Evolutionary conservation across 2,329 filamentous ascomycete genomes (phyloP).

Genomic region (Diaporthe caulivora): DNA sequence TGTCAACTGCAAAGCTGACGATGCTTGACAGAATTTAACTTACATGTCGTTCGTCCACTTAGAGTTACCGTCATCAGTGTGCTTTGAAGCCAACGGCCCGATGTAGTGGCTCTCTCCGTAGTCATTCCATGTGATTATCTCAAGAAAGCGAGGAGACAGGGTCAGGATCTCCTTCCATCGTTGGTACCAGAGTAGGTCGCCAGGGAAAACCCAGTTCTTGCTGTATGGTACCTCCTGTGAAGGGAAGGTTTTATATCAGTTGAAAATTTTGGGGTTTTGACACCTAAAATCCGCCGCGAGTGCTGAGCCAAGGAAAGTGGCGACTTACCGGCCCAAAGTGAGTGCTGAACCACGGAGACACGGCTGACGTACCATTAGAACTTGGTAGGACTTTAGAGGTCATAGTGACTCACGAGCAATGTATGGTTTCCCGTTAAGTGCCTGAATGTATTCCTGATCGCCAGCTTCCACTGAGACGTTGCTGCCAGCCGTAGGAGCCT

Average conservation of each 20-base stretch:
- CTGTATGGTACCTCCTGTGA: constrained; percentile 57
- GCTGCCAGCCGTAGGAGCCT: constrained; percentile 57
- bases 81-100: constrained; percentile 59
- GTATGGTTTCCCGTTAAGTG: constrained; percentile 46
- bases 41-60: constrained; percentile 64
- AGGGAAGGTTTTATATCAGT: constrained; percentile 54
- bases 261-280: neutral
- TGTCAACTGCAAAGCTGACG: neutral
- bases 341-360: constrained; percentile 54
- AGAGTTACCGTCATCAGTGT: constrained; percentile 57
- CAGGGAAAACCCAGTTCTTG: constrained; percentile 70
- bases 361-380: constrained; percentile 41
- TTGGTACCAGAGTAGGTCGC: constrained; percentile 69
- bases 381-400: constrained; percentile 35
- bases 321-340: constrained; percentile 19
- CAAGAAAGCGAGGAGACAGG: constrained; percentile 61
- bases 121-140: constrained; percentile 62
- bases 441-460: constrained; percentile 50
- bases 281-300: neutral
- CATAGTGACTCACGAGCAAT: constrained; percentile 39
- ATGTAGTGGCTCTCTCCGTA: constrained; percentile 69
- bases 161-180: constrained; percentile 65
- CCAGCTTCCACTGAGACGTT: constrained; percentile 56
- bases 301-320: fast-evolving
- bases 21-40: neutral